These are phyloP conservation scores for Picea abies DNA, from an alignment of 83 land plant species.

Conservation along the genomic window DNA sequence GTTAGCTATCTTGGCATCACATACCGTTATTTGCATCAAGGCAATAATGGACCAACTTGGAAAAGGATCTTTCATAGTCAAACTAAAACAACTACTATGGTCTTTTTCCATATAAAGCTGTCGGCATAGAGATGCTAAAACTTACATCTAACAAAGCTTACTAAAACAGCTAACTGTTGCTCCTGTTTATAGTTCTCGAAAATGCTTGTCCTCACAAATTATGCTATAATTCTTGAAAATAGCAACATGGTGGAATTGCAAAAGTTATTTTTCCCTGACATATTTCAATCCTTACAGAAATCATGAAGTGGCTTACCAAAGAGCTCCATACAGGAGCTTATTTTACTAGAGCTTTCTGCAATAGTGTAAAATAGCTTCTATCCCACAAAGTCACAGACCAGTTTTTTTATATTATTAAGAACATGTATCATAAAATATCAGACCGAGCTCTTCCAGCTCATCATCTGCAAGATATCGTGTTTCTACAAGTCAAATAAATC, in stretches of 20 bases:
- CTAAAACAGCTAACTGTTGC: neutral
- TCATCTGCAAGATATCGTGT: neutral
- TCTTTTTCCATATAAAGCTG: neutral
- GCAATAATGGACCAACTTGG: neutral
- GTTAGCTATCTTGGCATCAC: neutral
- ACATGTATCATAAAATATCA: neutral
- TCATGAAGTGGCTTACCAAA: neutral
- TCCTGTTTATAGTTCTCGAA: neutral
- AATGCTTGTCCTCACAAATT: neutral
- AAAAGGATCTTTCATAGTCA: neutral
- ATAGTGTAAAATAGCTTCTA: neutral
- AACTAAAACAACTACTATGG: neutral
- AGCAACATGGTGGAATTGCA: neutral
- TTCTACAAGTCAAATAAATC: neutral
- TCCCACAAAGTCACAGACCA: neutral
- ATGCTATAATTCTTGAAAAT: neutral
- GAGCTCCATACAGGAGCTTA: neutral
- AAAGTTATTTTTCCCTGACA: neutral
- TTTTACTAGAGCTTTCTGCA: neutral
- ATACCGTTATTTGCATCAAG: neutral
- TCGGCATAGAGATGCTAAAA: conserved; percentile 1
- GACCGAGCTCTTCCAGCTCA: neutral
- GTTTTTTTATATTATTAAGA: neutral
- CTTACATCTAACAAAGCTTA: neutral
- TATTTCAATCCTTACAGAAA: neutral